phyloP scores from a whole-genome alignment of 2,329 filamentous ascomycete genomes.

The Huntiella decipiens region DNA sequence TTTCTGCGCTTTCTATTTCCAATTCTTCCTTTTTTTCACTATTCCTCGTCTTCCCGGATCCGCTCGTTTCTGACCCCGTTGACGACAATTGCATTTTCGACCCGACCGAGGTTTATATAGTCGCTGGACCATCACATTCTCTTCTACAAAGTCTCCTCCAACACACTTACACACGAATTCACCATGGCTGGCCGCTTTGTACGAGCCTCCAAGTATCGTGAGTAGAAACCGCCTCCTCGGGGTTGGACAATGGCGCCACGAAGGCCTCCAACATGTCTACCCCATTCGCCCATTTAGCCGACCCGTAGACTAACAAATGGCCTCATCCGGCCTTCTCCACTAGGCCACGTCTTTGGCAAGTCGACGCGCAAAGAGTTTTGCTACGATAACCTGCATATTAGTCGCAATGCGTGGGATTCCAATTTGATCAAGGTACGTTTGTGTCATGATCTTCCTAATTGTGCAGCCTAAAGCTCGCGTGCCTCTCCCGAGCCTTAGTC shows the following conservation, averaged over 20 bases:
- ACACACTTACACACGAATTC: constrained; percentile 3
- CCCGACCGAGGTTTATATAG: too few relatives aligned
- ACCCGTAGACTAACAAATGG: constrained; percentile 7
- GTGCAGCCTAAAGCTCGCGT: too few relatives aligned
- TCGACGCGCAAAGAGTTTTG: constrained; percentile 90
- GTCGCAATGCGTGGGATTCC: constrained; percentile 97
- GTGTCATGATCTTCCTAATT: too few relatives aligned
- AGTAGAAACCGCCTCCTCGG: constrained; percentile 16
- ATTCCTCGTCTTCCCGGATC: too few relatives aligned
- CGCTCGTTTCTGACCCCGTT: too few relatives aligned
- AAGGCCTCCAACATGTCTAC: neutral
- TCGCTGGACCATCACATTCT: too few relatives aligned
- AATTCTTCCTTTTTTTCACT: too few relatives aligned
- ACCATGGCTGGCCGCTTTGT: constrained; percentile 46
- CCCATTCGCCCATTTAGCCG: constrained; percentile 3
- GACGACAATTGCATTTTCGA: too few relatives aligned
- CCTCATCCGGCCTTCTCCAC: neutral
- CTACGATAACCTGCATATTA: constrained; percentile 95
- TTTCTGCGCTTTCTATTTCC: too few relatives aligned
- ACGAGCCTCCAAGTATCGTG: constrained; percentile 51
- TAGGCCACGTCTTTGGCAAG: constrained; percentile 97
- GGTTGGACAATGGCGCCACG: neutral
- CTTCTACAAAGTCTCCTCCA: neutral
- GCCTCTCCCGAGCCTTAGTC: neutral
- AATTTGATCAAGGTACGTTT: constrained; percentile 78